Conservation (phyloP, 164 flowering plant genomes). For the Aristolochia fimbriata region DNA sequence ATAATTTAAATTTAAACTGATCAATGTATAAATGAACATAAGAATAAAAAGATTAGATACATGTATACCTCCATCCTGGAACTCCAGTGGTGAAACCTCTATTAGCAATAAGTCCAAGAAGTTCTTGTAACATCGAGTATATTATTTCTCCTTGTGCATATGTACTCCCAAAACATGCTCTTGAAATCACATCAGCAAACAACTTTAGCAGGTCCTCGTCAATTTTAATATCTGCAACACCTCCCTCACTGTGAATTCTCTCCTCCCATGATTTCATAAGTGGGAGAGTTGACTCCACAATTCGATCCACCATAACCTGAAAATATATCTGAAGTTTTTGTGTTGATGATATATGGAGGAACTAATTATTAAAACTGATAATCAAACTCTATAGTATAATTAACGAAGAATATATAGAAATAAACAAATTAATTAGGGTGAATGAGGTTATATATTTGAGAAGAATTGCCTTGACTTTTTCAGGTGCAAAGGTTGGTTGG, state of each 20-base stretch:
- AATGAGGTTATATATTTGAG: too few species aligned
- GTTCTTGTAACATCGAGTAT: conserved; percentile 11
- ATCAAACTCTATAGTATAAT: too few species aligned
- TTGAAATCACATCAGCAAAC: conserved; percentile 20
- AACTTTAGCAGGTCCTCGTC: conserved; percentile 25
- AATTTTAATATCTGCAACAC: conserved; percentile 18
- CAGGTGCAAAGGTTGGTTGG: too few species aligned
- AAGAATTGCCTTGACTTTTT: too few species aligned
- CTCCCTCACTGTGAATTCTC: conserved; percentile 21
- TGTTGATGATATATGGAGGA: too few species aligned
- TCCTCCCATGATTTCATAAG: conserved; percentile 28
- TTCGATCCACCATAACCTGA: conserved; percentile 27
- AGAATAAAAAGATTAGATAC: not conserved
- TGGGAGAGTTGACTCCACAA: conserved; percentile 22
- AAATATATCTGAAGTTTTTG: not conserved
- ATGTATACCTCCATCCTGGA: conserved; percentile 13
- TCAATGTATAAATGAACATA: not conserved
- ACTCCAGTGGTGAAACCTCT: conserved; percentile 10
- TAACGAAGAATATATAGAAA: too few species aligned
- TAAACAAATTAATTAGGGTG: too few species aligned
- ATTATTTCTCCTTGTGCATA: conserved; percentile 12
- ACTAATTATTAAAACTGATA: too few species aligned
- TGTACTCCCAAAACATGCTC: conserved; percentile 21
- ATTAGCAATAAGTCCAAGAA: conserved; percentile 18
- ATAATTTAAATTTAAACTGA: too few species aligned